A percentile compares a stretch with the other conserved stretches of the same genome.
phyloP scores from a whole-genome alignment of 768 basidiomycete species.

The Mrakia gelida region DNA sequence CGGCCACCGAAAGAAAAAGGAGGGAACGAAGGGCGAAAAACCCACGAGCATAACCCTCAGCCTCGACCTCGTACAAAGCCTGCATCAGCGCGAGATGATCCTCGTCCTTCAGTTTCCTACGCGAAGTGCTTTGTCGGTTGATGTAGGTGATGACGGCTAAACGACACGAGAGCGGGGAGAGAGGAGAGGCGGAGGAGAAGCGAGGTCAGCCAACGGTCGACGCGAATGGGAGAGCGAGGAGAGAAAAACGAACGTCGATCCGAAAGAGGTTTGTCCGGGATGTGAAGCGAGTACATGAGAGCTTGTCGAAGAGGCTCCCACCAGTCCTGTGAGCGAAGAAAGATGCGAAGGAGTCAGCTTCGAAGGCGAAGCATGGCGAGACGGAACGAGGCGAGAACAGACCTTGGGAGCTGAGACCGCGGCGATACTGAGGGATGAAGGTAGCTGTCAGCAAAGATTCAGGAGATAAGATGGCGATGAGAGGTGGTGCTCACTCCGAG shows the following conservation, averaged over 20 bases:
- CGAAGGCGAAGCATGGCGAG: not conserved
- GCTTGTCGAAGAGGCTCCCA: slow-evolving; percentile 25
- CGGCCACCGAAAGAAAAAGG: not conserved
- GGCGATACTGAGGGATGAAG: not conserved
- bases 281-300: slow-evolving; percentile 13
- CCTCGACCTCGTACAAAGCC: slow-evolving; percentile 14
- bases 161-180: not conserved
- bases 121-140: slow-evolving; percentile 24
- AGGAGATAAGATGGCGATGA: not conserved
- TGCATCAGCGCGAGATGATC: slow-evolving; percentile 26
- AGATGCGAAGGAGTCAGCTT: not conserved
- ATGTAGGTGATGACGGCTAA: not conserved
- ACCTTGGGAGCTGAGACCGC: not conserved
- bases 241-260: not conserved
- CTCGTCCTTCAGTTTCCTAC: slow-evolving; percentile 24
- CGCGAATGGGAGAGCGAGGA: not conserved
- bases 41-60: not conserved
- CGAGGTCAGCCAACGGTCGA: not conserved
- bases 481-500: slow-evolving; percentile 21
- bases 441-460: not conserved
- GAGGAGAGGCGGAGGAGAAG: not conserved
- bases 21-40: not conserved
- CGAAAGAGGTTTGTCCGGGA: slow-evolving; percentile 13
- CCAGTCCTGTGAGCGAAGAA: slow-evolving; percentile 14
- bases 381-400: not conserved